Evolutionary conservation across 306 rosid genomes (phyloP).

Genomic region (Gleditsia sinensis): DNA sequence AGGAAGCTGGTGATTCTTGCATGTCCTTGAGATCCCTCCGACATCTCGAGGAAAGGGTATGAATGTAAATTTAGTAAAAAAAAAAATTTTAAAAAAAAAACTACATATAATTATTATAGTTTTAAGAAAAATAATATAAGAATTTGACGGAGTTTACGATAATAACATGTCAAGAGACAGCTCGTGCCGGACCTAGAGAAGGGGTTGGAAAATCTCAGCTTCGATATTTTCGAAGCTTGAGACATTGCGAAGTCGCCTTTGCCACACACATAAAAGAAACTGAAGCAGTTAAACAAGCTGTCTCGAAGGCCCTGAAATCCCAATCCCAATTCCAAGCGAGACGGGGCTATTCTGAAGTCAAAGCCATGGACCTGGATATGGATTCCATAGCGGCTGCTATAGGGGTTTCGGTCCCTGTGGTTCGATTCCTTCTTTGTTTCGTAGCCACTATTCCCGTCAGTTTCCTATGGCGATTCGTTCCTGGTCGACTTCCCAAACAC

Average conservation of each 20-base stretch:
- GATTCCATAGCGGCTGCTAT: constrained; percentile 86
- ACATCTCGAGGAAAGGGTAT: no score
- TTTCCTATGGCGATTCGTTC: constrained; percentile 71
- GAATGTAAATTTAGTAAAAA: no score
- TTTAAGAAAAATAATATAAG: no score
- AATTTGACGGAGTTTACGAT: no score
- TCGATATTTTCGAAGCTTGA: not conserved
- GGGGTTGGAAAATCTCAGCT: no score
- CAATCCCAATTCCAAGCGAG: not conserved
- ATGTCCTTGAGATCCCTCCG: no score
- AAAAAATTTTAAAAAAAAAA: no score
- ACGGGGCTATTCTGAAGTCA: no score
- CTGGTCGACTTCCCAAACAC: constrained; percentile 69
- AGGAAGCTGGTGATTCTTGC: no score
- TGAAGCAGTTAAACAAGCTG: not conserved
- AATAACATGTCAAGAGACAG: no score
- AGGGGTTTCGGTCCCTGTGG: constrained; percentile 80
- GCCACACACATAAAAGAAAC: not conserved
- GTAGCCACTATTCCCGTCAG: constrained; percentile 81
- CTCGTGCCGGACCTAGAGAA: no score
- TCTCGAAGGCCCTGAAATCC: not conserved
- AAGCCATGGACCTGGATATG: constrained; percentile 68
- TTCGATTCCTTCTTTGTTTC: constrained; percentile 88
- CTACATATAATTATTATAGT: no score
- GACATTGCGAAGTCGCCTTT: not conserved